These are phyloP conservation scores for Phytophthora fragariaefolia DNA, from an alignment of 352 stramenopile species.

Conservation along the genomic window DNA sequence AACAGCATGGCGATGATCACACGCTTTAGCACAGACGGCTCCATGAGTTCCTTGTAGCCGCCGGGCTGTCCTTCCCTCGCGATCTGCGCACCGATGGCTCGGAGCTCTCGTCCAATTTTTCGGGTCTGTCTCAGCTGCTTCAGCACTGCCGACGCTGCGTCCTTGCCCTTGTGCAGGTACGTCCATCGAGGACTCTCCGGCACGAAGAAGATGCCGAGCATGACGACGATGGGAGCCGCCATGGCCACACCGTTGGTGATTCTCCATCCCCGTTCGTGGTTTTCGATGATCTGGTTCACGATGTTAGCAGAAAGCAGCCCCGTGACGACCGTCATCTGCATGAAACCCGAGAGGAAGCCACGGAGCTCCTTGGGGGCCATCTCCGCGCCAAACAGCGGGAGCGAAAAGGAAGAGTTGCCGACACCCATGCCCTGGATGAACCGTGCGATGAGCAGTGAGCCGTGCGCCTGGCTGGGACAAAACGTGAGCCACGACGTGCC, in stretches of 20 bases:
- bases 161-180: constrained; percentile 49
- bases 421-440: constrained; percentile 55
- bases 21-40: constrained; percentile 47
- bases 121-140: constrained; percentile 50
- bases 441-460: constrained; percentile 41
- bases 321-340: constrained; percentile 68
- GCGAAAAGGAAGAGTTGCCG: constrained; percentile 60
- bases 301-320: constrained; percentile 53
- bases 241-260: constrained; percentile 55
- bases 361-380: constrained; percentile 69
- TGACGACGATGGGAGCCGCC: constrained; percentile 52
- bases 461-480: constrained; percentile 37
- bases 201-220: constrained; percentile 58
- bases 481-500: constrained; percentile 51
- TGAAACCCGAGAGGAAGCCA: constrained; percentile 66
- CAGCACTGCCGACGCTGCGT: constrained; percentile 47
- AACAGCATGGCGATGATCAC: constrained; percentile 53
- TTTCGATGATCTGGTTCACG: constrained; percentile 50
- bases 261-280: constrained; percentile 45
- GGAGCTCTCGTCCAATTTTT: constrained; percentile 48
- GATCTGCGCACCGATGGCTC: constrained; percentile 54
- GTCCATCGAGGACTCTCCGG: constrained; percentile 49
- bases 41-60: constrained; percentile 52
- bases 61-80: constrained; percentile 39
- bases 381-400: constrained; percentile 61